Evolutionary conservation across 306 rosid species (phyloP), one percentile per base, ranked within the genome.

Genomic region (Quercus glauca): DNA sequence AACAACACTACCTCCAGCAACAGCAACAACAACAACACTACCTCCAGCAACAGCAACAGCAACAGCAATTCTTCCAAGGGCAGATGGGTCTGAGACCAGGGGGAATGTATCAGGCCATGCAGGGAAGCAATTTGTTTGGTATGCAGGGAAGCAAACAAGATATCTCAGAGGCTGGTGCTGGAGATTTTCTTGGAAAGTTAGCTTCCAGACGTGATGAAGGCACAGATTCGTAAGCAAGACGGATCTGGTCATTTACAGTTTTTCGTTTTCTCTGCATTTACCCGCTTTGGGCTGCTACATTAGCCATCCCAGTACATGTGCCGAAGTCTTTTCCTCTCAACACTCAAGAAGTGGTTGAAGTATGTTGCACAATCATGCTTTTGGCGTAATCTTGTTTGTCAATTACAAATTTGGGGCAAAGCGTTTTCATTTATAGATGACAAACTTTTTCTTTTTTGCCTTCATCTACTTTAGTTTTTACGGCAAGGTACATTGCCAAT

Each of bases 131-230:
- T 70, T 77, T 74, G 37, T 52, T 76, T 17, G 81, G 79, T n/a
- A 80, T 74, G 11, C 90, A 80, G 56, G 86, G 86, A 71, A 81
- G 69, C 84, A 83, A 77, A 79, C 90, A 80, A 69, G 45, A 55
- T 75, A 81, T 77, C 43, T 70, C 78, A 71, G 89, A 85, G 55
- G 64, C 79, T 17, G 21, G 79, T 68, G 73, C 83, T 73, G 80
- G 79, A 69, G 81, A 86, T 78, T 83, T 82, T 76, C 52, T 85
- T 5, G 81, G 82, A 20, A 76, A 71, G 26, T 69, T 73, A 43
- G 73, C 37, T 25, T 81, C 76, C 59, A 70, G 69, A 63, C 60
- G 37, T 71, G 68, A 11, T 23, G 35, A 13, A 49, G 53, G 11
- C 21, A 78, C 81, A 73, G 73, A 71, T 41, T 35, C 65, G 49